These are phyloP conservation scores for Ambrosiella beaveri DNA, from an alignment of 2,329 filamentous ascomycete species.

Conservation along the genomic window DNA sequence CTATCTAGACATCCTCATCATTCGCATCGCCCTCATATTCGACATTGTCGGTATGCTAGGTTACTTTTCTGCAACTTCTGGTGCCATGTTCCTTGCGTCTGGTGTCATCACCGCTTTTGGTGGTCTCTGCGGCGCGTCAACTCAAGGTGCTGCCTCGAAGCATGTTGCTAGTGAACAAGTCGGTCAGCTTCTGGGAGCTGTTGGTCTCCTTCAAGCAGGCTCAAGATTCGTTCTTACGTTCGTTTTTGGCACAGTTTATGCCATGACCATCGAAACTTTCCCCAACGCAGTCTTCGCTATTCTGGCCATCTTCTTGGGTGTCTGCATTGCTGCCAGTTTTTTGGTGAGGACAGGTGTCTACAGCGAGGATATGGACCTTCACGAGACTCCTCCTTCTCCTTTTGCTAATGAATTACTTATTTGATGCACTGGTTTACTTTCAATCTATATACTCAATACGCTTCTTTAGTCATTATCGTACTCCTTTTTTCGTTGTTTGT, in stretches of 20 bases:
- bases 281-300: conserved; percentile 58
- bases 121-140: conserved; percentile 68
- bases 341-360: conserved; percentile 7
- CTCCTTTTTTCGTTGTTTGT: not conserved
- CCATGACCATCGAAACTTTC: conserved; percentile 57
- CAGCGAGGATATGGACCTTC: conserved; percentile 8
- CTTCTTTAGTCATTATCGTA: not conserved
- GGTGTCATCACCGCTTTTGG: conserved; percentile 62
- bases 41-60: conserved; percentile 62
- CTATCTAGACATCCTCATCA: conserved; percentile 55
- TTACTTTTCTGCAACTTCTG: conserved; percentile 48
- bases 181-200: conserved; percentile 76
- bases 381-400: not conserved
- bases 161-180: conserved; percentile 71
- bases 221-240: conserved; percentile 64
- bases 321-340: conserved; percentile 5
- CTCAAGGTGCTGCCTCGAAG: conserved; percentile 75
- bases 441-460: not conserved
- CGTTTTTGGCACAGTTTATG: conserved; percentile 75
- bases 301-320: not conserved
- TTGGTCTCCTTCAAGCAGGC: conserved; percentile 69
- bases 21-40: conserved; percentile 57
- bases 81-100: conserved; percentile 49
- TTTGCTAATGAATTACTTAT: conserved; percentile 9
- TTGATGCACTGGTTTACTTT: not conserved